These are phyloP conservation scores for Didymella lethalis DNA, from an alignment of 2,329 filamentous ascomycete species.

Conservation along the genomic window DNA sequence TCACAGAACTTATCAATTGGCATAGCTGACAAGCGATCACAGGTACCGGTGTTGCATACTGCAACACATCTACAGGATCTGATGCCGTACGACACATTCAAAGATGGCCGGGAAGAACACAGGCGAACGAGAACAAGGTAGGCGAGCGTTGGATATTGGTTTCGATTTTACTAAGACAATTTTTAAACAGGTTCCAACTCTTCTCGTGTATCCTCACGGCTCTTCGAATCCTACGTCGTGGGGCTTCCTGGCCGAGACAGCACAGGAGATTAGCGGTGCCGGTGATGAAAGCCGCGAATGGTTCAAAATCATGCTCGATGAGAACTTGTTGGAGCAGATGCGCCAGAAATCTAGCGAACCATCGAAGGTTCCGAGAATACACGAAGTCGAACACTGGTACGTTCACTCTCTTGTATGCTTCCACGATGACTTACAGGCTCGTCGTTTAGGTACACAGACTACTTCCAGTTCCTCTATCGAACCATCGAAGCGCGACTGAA, in stretches of 20 bases:
- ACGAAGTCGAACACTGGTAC: conserved; percentile 55
- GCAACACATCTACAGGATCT: conserved; percentile 47
- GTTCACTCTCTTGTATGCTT: background rate
- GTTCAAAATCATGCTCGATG: conserved; percentile 64
- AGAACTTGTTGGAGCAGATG: conserved; percentile 46
- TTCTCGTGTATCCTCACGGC: conserved; percentile 55
- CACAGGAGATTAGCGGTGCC: conserved; percentile 50
- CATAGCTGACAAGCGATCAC: background rate
- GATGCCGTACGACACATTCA: conserved; percentile 49
- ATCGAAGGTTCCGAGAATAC: conserved; percentile 41
- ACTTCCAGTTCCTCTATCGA: conserved; percentile 56
- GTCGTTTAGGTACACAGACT: conserved; percentile 57
- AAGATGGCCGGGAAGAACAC: conserved; percentile 63
- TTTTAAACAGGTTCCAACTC: conserved; percentile 55
- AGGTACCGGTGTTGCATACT: conserved; percentile 52
- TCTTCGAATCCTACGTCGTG: conserved; percentile 55
- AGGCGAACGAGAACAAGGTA: conserved; percentile 62
- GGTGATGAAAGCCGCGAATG: conserved; percentile 57
- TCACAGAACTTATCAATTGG: conserved; percentile 4
- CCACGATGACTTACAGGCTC: conserved; percentile 42
- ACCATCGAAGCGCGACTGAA: conserved; percentile 56
- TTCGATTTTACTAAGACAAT: background rate
- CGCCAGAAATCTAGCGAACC: conserved; percentile 17
- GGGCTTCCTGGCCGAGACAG: conserved; percentile 61
- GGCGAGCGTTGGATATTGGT: background rate